These are phyloP conservation scores for Terana coerulea DNA, from an alignment of 768 basidiomycete genomes.

Conservation along the genomic window DNA sequence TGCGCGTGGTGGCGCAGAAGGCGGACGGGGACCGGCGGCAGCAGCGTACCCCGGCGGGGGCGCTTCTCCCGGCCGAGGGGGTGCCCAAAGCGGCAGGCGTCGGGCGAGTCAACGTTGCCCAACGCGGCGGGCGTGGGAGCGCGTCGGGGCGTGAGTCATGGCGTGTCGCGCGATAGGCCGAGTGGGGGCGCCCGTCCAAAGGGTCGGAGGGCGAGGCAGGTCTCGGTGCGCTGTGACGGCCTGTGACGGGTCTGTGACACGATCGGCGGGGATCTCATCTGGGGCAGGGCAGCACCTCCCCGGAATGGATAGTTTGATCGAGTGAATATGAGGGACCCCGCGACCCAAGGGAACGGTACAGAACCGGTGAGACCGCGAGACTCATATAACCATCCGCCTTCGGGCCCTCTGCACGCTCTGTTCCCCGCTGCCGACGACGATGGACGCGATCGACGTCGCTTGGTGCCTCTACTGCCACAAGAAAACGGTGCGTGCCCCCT, in stretches of 20 bases:
- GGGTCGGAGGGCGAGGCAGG: too few species aligned
- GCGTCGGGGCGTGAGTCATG: not conserved
- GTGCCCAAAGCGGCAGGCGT: not conserved
- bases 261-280: conserved; percentile 2
- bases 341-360: not conserved
- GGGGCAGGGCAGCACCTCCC: not conserved
- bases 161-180: not conserved
- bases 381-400: not conserved
- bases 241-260: not conserved
- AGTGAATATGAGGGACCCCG: too few species aligned
- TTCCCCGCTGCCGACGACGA: not conserved
- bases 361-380: not conserved
- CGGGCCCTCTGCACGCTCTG: not conserved
- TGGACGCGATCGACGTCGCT: conserved; percentile 2
- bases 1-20: too few species aligned
- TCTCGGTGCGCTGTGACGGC: too few species aligned
- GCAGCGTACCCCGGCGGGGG: not conserved
- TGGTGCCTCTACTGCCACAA: conserved; percentile 7
- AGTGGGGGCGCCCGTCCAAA: not conserved
- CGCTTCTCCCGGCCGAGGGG: conserved; percentile 6
- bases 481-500: not conserved
- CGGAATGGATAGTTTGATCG: not conserved
- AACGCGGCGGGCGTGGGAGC: too few species aligned
- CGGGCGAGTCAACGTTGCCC: not conserved
- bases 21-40: too few species aligned